Base-by-base conservation (phyloP, 1,284 basidiomycete species). In the Athelia sp. region DNA sequence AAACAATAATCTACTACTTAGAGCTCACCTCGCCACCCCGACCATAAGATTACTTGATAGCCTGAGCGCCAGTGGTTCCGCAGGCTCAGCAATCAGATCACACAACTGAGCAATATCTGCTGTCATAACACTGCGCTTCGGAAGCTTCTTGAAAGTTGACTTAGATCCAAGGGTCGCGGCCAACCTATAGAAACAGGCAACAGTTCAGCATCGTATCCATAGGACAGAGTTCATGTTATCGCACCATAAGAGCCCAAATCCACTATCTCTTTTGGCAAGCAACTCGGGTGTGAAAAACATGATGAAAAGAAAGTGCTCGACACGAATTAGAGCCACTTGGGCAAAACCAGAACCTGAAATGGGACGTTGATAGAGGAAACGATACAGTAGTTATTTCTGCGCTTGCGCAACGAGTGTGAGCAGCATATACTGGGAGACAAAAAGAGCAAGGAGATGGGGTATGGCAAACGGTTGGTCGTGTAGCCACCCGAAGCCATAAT, bases 11-110 rank as follows among this genome's bases (percentile, higher is more conserved):
- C 18, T 44, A 9, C 8, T 15, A 21, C 15, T 23, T 23, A 9
- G 6, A 58, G n/a, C 78, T 54, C 63, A 93, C 91, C 92, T 81
- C 19, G 85, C 87, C 18, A 88, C 91, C 4, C 91, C 92, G 49
- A 93, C 84, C 73, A 95, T 84, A 31, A 95, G 68, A 61, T 90
- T 90, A 52, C 90, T 91, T 11, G 90, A 92, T 49, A 94, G 71
- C 43, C 91, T 76, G 48, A 95, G 70, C 1, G 91, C 90, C 38
- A 95, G 74, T 34, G 92, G 91, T 58, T 94, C 92, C n/a, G 76
- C 68, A 6, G 91, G 92, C 56, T 87, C 74, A 29, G 81, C 78
- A 49, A 95, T 93, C 43, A 92, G 75, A 40, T 75, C 79, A 62
- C 91, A 95, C 60, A 93, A 66, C 61, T 86, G 79, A 34, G 80